Percentiles rank a stretch among this genome's conserved stretches.
Conservation (phyloP, 306 rosid genomes). For the Senna tora region DNA sequence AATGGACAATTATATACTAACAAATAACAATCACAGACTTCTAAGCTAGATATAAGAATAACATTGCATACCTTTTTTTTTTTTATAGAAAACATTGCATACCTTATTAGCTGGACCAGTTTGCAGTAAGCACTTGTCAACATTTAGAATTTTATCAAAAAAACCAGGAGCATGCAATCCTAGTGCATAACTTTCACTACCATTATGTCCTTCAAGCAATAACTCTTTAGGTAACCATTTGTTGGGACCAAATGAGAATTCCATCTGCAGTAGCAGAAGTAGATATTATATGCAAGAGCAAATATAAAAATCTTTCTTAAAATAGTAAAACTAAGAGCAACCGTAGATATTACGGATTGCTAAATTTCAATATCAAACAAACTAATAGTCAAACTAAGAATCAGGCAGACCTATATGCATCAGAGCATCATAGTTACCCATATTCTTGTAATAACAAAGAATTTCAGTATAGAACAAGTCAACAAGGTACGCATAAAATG, state of each 20-base stretch:
- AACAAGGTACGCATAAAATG: background rate
- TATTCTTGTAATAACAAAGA: conserved; percentile 3
- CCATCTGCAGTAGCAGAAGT: conserved; percentile 71
- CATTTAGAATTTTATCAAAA: conserved; percentile 75
- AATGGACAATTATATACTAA: background rate
- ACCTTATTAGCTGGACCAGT: conserved; percentile 81
- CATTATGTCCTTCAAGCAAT: conserved; percentile 52
- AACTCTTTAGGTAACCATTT: conserved; percentile 76
- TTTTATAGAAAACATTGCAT: conserved; percentile 32
- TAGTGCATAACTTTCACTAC: conserved; percentile 56
- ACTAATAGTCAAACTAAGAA: background rate
- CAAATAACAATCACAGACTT: background rate
- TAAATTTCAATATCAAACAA: conserved; percentile 1
- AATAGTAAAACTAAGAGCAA: background rate
- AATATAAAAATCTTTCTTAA: background rate
- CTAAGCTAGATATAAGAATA: background rate
- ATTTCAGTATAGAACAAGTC: background rate
- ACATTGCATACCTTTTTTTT: conserved; percentile 57
- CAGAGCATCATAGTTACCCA: background rate
- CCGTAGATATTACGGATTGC: background rate
- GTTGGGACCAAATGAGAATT: conserved; percentile 84
- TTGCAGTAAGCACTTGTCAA: conserved; percentile 83
- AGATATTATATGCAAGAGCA: background rate
- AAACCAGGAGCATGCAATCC: conserved; percentile 89
- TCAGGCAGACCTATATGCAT: background rate